Evolutionary conservation across 768 basidiomycete species (phyloP).

Genomic region (Dictyophora rubrovolvata): DNA sequence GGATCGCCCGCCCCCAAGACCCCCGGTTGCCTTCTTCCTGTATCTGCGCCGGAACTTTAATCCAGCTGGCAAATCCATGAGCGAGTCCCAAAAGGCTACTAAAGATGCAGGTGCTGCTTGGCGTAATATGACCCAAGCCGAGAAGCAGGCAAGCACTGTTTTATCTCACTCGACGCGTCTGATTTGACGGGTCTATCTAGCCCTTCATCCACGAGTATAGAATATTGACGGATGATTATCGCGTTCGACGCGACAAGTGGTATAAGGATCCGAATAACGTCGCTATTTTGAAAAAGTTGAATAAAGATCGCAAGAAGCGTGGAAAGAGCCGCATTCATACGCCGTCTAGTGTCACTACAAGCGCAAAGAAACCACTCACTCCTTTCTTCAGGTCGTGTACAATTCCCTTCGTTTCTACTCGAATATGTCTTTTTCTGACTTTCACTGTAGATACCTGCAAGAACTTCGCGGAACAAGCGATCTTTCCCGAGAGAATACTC

Average conservation of each 20-base stretch:
- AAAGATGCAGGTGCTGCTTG: not conserved
- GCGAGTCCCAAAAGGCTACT: not conserved
- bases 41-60: not conserved
- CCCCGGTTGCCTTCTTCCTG: not conserved
- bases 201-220: not conserved
- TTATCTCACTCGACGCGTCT: not conserved
- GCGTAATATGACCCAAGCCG: not conserved
- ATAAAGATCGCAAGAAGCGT: conserved; percentile 8
- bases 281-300: not conserved
- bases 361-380: not conserved
- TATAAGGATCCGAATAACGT: conserved; percentile 5
- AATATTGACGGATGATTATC: not conserved
- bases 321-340: conserved; percentile 4
- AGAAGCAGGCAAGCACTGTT: conserved; percentile 1
- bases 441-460: not conserved
- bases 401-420: not conserved
- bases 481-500: not conserved
- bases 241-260: conserved; percentile 1
- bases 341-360: not conserved
- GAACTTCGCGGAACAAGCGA: not conserved
- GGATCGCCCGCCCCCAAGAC: not conserved
- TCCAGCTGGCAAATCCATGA: not conserved
- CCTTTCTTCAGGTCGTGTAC: conserved; percentile 1
- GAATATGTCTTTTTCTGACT: not conserved
- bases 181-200: not conserved